Evolutionary conservation across 768 basidiomycete species (phyloP).

Genomic region (Boletus patriciae): DNA sequence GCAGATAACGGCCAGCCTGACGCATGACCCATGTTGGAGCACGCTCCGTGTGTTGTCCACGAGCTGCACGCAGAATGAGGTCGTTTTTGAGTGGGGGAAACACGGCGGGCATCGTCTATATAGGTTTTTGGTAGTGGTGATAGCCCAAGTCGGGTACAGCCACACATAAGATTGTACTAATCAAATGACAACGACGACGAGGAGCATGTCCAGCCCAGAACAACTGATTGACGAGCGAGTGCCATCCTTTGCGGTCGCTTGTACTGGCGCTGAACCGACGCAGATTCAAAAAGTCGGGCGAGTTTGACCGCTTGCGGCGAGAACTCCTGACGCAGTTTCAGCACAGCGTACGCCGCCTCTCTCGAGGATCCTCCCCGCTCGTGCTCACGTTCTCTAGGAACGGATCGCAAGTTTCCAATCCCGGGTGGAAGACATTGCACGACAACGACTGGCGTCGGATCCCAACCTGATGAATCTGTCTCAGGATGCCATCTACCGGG

Average conservation of each 20-base stretch:
- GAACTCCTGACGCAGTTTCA: constrained; percentile 64
- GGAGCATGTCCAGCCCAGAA: constrained; percentile 56
- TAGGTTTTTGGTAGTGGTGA: not conserved
- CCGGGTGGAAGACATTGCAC: constrained; percentile 62
- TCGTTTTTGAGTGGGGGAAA: constrained; percentile 86
- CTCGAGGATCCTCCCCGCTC: not conserved
- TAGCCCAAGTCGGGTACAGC: constrained; percentile 3
- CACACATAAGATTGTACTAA: not conserved
- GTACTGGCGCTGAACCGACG: not conserved
- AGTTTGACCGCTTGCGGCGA: constrained; percentile 70
- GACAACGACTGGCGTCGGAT: constrained; percentile 54
- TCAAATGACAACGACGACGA: constrained; percentile 36
- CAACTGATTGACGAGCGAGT: constrained; percentile 66
- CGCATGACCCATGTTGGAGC: constrained; percentile 99
- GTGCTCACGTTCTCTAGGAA: constrained; percentile 38
- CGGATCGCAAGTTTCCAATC: constrained; percentile 52
- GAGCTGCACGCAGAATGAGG: constrained; percentile 82
- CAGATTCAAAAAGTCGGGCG: constrained; percentile 79
- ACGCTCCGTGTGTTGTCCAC: constrained; percentile 84
- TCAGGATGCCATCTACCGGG: constrained; percentile 54
- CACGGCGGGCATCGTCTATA: constrained; percentile 35
- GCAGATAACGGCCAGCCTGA: constrained; percentile 93
- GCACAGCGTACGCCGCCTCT: constrained; percentile 48
- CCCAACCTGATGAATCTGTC: constrained; percentile 51
- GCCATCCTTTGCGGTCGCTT: not conserved